Base-by-base conservation (phyloP, 148 eudicot genomes). In the Rhododendron kiyosumense region DNA sequence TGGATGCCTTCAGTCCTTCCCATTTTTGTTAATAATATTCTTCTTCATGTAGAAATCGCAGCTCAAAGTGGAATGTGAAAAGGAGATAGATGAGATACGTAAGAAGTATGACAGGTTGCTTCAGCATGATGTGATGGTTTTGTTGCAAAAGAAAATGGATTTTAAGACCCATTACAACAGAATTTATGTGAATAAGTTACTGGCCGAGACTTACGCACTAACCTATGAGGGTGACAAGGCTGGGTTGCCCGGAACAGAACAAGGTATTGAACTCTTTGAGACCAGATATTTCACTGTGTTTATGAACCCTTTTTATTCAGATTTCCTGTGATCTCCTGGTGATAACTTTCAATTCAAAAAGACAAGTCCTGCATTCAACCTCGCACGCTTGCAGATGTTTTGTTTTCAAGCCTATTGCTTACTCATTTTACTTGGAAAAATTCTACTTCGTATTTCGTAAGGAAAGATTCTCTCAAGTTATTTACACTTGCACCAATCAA, bases 51-150 rank as follows among this genome's bases (percentile, higher is more conserved):
- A 95, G 96, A 86, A 75, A 51, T 57, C 48, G 57, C 88, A 69
- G 71, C 84, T 92, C 22, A 79, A 85, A 84, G 87, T 86, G 86
- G 89, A 89, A 20, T 86, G 88, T 82, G 87, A 89, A 52, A 91
- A 92, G 81, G 94, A 93, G 89, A 84, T 92, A 36, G 90, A 86
- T 79, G 91, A 90, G 87, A 61, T 94, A 59, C 85, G 69, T 0
- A 85, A 81, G 89, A 94, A 91, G 90, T 94, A 93, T 86, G 89
- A 86, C 76, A 5, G 61, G 51, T 54, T 89, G 49, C 84, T 86
- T 59, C 86, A 83, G 51, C 85, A 90, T 83, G 90, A 90, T 54
- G 92, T 91, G 80, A 86, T 30, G 80, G 86, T 49, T 65, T 88
- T 84, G 12, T 24, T 67, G 74, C 88, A 88, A 65, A 88, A 89